Percentiles rank a stretch among this genome's conserved stretches.
Evolutionary conservation across 148 eudicot genomes (phyloP).

Genomic region (Rhododendron vialii): DNA sequence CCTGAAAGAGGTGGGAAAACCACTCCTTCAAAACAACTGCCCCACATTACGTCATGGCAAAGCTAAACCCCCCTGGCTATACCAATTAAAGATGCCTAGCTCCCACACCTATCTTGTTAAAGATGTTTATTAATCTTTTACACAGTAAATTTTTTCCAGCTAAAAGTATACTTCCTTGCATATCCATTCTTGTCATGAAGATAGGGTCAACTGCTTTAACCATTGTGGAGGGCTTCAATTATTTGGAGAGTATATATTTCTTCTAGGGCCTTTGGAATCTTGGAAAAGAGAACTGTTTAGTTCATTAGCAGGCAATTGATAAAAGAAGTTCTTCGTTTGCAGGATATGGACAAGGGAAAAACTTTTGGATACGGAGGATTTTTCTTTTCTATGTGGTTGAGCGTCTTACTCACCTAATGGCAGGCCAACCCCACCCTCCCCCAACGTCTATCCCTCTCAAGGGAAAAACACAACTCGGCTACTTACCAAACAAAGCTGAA

Average conservation of each 20-base stretch:
- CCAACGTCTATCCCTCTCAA: neutral
- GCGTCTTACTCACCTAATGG: neutral
- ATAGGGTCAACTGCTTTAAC: neutral
- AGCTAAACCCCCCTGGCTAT: neutral
- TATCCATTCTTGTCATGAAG: neutral
- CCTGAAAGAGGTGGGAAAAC: neutral
- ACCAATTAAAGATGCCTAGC: neutral
- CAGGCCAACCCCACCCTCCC: neutral
- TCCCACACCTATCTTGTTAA: neutral
- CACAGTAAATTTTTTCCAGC: neutral
- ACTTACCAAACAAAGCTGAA: neutral
- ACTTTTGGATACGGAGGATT: neutral
- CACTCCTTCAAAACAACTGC: neutral
- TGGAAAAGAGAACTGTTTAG: neutral
- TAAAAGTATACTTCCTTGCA: neutral
- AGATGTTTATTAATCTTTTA: neutral
- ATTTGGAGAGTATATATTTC: neutral
- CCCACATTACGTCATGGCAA: neutral
- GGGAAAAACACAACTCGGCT: neutral
- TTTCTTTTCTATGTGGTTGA: neutral
- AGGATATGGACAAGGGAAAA: neutral
- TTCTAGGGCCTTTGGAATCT: neutral
- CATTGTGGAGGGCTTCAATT: neutral
- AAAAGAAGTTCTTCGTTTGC: neutral
- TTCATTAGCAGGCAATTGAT: neutral